A percentile compares a stretch with the other conserved stretches of the same genome.
These are phyloP conservation scores for Aspergillus viridinutans DNA, from an alignment of 2,329 filamentous ascomycete species.

Conservation along the genomic window DNA sequence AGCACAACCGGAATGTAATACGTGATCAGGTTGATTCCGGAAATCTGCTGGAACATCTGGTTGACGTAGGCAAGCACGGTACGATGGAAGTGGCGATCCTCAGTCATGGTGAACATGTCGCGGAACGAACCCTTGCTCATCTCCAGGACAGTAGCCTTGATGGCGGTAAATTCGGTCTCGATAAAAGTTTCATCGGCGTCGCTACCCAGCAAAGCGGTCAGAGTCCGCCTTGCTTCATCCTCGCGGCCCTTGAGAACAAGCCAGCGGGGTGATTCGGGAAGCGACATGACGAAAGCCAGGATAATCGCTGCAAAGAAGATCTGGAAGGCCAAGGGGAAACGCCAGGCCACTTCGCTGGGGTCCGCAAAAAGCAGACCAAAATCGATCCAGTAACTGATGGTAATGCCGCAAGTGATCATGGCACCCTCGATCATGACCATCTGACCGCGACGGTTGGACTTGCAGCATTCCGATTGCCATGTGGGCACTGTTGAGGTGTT, in stretches of 20 bases:
- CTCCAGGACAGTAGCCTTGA: conserved; percentile 52
- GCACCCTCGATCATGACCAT: conserved; percentile 53
- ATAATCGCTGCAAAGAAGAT: conserved; percentile 54
- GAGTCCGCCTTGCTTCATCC: conserved; percentile 47
- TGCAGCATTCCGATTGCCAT: conserved; percentile 51
- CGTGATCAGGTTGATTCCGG: conserved; percentile 43
- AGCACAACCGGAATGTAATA: conserved; percentile 45
- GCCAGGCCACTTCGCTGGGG: conserved; percentile 47
- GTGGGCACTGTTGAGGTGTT: conserved; percentile 52
- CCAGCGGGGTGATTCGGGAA: conserved; percentile 58
- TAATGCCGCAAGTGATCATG: conserved; percentile 50
- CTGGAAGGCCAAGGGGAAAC: conserved; percentile 56
- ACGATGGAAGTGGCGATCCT: conserved; percentile 55
- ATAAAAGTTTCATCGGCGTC: conserved; percentile 44
- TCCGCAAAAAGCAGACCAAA: conserved; percentile 52
- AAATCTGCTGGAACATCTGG: conserved; percentile 53
- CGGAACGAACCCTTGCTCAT: conserved; percentile 49
- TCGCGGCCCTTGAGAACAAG: conserved; percentile 54
- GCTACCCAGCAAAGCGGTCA: conserved; percentile 46
- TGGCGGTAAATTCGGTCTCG: conserved; percentile 46
- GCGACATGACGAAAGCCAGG: conserved; percentile 43
- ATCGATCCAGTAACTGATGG: conserved; percentile 50
- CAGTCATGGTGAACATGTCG: conserved; percentile 57
- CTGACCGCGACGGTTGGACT: conserved; percentile 48
- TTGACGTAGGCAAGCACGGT: conserved; percentile 54